Conservation (phyloP, 2,329 filamentous ascomycete species). For the Trichoderma afroharzianum region DNA sequence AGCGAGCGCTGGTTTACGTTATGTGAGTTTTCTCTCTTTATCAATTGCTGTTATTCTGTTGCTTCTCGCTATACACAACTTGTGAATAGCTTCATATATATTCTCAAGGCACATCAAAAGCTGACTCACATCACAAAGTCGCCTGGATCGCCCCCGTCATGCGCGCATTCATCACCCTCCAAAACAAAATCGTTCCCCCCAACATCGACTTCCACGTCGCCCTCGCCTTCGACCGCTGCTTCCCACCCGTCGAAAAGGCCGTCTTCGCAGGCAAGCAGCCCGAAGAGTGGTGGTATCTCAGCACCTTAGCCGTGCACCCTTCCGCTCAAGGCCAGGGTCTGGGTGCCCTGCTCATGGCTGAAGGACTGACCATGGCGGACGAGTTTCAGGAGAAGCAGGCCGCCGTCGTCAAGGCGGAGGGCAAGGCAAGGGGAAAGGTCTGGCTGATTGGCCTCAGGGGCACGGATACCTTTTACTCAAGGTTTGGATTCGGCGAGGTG, state of each 20-base stretch:
- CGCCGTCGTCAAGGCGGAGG: constrained; percentile 19
- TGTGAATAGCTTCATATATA: not conserved
- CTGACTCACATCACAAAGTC: constrained; percentile 17
- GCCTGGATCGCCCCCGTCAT: constrained; percentile 32
- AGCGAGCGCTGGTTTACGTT: constrained; percentile 31
- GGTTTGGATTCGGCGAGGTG: constrained; percentile 34
- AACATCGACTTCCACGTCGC: constrained; percentile 22
- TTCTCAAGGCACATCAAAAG: not conserved
- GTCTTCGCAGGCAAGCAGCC: constrained; percentile 29
- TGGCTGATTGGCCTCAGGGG: constrained; percentile 34
- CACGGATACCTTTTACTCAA: constrained; percentile 32
- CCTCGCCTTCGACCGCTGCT: constrained; percentile 27
- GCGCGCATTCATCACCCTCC: constrained; percentile 23
- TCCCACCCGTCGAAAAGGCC: constrained; percentile 25
- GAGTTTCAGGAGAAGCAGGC: not conserved
- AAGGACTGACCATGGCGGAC: constrained; percentile 31
- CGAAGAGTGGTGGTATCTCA: constrained; percentile 34
- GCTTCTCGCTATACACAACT: not conserved
- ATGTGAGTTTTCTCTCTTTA: constrained; percentile 24
- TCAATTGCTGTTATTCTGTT: not conserved
- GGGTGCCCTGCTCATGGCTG: constrained; percentile 29
- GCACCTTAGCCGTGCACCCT: constrained; percentile 33
- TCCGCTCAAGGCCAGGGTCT: constrained; percentile 31
- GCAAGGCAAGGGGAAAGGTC: constrained; percentile 27
- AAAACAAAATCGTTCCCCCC: constrained; percentile 26